phyloP scores from a whole-genome alignment of 1,284 basidiomycete genomes.

The Uromyces viciae-fabae region DNA sequence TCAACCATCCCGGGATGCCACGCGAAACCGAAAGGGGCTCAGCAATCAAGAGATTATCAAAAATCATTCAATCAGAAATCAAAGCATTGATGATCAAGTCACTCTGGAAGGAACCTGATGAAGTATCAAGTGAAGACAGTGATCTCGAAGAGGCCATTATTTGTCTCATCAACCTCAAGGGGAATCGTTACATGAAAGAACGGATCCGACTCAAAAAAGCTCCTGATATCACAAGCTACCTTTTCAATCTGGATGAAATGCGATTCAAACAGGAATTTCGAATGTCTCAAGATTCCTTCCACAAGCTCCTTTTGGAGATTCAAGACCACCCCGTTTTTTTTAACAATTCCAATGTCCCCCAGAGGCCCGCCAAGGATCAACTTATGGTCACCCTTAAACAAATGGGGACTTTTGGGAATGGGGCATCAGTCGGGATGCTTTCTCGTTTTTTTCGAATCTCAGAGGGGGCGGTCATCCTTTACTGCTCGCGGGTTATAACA shows the following conservation, averaged over 20 bases:
- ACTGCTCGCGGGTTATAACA: neutral
- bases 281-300: neutral
- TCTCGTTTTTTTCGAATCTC: neutral
- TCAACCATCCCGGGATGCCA: too few species aligned
- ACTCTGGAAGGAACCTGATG: too few species aligned
- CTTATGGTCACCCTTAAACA: neutral
- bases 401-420: neutral
- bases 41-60: too few species aligned
- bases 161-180: too few species aligned
- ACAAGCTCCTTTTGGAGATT: neutral
- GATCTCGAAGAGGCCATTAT: too few species aligned
- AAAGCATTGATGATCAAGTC: too few species aligned
- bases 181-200: neutral
- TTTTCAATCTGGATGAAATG: neutral
- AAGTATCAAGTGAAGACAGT: too few species aligned
- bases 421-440: neutral
- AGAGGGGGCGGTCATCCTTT: neutral
- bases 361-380: neutral
- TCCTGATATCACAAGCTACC: neutral
- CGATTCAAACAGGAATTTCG: neutral
- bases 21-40: too few species aligned
- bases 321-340: neutral
- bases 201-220: neutral
- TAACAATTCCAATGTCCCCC: neutral
- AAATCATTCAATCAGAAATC: too few species aligned